Evolutionary conservation across 2,329 filamentous ascomycete genomes (phyloP), one percentile per base, ranked within the genome.

Genomic region (Scedosporium boydii): DNA sequence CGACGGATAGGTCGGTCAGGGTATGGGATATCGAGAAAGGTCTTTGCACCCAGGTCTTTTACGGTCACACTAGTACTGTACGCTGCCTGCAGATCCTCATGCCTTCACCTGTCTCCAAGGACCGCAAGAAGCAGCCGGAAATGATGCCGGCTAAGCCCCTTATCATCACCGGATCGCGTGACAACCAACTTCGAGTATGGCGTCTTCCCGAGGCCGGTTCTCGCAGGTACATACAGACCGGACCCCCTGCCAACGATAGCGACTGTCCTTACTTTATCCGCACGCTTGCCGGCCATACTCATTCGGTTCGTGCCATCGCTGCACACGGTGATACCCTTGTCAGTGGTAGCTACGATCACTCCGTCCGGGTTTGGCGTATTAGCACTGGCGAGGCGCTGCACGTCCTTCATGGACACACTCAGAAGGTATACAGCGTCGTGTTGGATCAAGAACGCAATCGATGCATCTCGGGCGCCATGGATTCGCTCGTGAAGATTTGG

Each of bases 381-480:
- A 98, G 93, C 62, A 99, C 92, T 0, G 95, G 95, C 58, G 93
- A 98, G 70, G 85, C 89, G 6, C 73, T 95, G 3, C 91, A 96
- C 70, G 86, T 91, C 12, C 80, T 99, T 4, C 86, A 89, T 65
- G 95, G 95, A 1, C 95, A 99, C 72, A 84, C 85, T 0, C 87
- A 93, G 72, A 98, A 99, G 73, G 95, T 99, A 0, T 99, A 99
- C 73, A 97, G 93, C 64, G 95, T 99, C 7, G 95, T 99, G 7
- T 79, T 98, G 23, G 95, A 99, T 70, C 89, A 92, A 67, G 87
- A 89, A 69, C 89, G 95, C 64, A 96, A 96, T 70, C 89, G 93
- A 48, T 99, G 95, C 75, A 98, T 99, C 66, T 97, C 93, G 66
- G 95, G 95, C 12, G 96, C 93, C 6, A 99, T 99, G 95, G 95